Evolutionary conservation across 2,329 filamentous ascomycete genomes (phyloP), one percentile per base, ranked within the genome.

Genomic region (Aureobasidium sp.): DNA sequence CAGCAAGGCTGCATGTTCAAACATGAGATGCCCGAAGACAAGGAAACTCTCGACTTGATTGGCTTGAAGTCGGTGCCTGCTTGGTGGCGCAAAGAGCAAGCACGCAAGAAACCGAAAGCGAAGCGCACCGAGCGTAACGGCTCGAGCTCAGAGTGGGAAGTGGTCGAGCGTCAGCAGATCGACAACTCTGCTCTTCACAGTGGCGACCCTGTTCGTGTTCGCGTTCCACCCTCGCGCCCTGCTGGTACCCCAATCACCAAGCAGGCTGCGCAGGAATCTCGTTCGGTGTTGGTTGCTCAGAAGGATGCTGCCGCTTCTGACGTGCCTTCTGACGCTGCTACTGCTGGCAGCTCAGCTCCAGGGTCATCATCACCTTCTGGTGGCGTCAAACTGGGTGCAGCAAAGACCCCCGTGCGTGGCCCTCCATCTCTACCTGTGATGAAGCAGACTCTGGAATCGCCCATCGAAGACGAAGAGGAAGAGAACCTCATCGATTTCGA

Each of bases 1-100:
- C 89, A 95, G 71, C 86, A 92, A 69, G 91, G 92, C 0, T 96
- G 92, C 76, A 84, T 86, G 65, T 96, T 85, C 78, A 93, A 91
- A 75, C 92, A 96, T 71, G 89, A 94, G 71, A 95, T 96, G 88
- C 92, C 92, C 0, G 73, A 76, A 27, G 84, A 91, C 64, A 78
- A 78, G 54, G 75, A 78, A 0, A 88, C 84, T 0, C 83, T 95
- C 66, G 75, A 82, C 45, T 78, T 80, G 7, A 79, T 95, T 2
- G 92, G 92, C 0, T 81, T 95, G 54, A 73, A 74, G 2, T 74
- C 76, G 43, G 73, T 79, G 17, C 83, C 84, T 9, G 70, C 72
- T 8, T 86, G 84, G 84, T 84, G 77, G 68, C 75, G 76, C 57
- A 79, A 84, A 57, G 77, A 78, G 65, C 64, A 68, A 25, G 66